A percentile compares a stretch with the other conserved stretches of the same genome.
Conservation (phyloP, 2,329 filamentous ascomycete species). For the Ophiognomonia clavigignenti-juglandacearum region DNA sequence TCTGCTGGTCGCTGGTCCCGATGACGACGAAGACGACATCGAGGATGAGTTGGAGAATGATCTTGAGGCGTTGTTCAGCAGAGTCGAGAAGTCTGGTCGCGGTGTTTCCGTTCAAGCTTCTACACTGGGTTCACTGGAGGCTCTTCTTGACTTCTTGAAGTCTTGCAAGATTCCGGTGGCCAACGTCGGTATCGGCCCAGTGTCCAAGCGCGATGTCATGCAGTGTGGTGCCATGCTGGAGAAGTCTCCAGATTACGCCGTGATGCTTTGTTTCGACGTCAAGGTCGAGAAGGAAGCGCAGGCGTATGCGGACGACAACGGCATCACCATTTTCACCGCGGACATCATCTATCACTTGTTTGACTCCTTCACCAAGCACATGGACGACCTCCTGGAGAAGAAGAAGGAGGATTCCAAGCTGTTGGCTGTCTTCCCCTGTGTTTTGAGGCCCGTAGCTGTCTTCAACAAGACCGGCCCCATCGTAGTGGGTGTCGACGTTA, state of each 20-base stretch:
- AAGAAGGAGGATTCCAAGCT: slow-evolving; percentile 97
- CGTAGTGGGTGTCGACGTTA: slow-evolving; percentile 89
- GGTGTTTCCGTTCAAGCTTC: slow-evolving; percentile 97
- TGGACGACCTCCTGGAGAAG: slow-evolving; percentile 79
- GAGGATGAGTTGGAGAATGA: slow-evolving; percentile 96
- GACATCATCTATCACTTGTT: slow-evolving; percentile 99
- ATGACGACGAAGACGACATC: slow-evolving; percentile 95
- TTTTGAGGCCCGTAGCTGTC: slow-evolving; percentile 81
- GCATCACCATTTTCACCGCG: slow-evolving; percentile 96
- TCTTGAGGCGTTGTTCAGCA: slow-evolving; percentile 83
- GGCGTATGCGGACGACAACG: slow-evolving; percentile 85
- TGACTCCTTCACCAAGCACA: slow-evolving; percentile 93
- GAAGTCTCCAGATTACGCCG: slow-evolving; percentile 90
- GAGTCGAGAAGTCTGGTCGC: slow-evolving; percentile 85
- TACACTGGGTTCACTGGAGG: slow-evolving; percentile 93
- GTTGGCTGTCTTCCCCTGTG: slow-evolving; percentile 93
- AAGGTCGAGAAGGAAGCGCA: slow-evolving; percentile 97
- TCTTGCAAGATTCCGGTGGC: slow-evolving; percentile 95
- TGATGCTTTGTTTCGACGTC: slow-evolving; percentile 99
- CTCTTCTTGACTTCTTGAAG: slow-evolving; percentile 91
- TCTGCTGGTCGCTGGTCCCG: slow-evolving; percentile 85
- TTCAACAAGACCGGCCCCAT: slow-evolving; percentile 99
- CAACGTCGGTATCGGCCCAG: slow-evolving; percentile 94
- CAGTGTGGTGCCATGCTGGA: slow-evolving; percentile 94
- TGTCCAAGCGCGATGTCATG: slow-evolving; percentile 97